Conservation (phyloP, 371 early-diverging fungal genomes). For the Mortierella sp. region DNA sequence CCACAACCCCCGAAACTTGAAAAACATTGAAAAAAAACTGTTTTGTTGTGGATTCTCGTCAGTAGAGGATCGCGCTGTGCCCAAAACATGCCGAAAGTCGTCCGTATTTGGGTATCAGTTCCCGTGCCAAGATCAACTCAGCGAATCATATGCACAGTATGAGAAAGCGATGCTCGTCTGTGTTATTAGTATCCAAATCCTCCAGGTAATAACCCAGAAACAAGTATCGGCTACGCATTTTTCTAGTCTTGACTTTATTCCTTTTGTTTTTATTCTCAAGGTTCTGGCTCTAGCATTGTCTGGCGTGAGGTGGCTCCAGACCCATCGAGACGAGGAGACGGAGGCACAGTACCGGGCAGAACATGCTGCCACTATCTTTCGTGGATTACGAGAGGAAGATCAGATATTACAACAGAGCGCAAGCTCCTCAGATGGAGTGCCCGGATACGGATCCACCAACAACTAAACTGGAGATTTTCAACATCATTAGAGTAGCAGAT, state of each 20-base stretch:
- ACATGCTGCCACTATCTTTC: conserved; percentile 31
- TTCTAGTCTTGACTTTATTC: background rate
- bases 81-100: conserved; percentile 31
- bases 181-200: conserved; percentile 12
- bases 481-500: background rate
- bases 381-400: conserved; percentile 33
- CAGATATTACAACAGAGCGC: background rate
- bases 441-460: conserved; percentile 7
- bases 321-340: conserved; percentile 17
- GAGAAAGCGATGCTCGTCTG: conserved; percentile 8
- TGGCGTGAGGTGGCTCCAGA: conserved; percentile 8
- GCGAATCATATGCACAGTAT: conserved; percentile 10
- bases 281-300: conserved; percentile 22
- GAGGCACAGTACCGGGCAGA: conserved; percentile 18
- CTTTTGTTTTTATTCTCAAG: conserved; percentile 4
- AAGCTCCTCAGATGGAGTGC: background rate
- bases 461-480: background rate
- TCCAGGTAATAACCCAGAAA: conserved; percentile 39
- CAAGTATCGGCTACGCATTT: too few species aligned
- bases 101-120: conserved; percentile 35
- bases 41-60: conserved; percentile 39
- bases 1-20: conserved; percentile 10
- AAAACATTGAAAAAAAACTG: conserved; percentile 33
- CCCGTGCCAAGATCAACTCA: conserved; percentile 31
- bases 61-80: conserved; percentile 35